Conservation (phyloP, 2,329 filamentous ascomycete species). For the Pyricularia pennisetigena region DNA sequence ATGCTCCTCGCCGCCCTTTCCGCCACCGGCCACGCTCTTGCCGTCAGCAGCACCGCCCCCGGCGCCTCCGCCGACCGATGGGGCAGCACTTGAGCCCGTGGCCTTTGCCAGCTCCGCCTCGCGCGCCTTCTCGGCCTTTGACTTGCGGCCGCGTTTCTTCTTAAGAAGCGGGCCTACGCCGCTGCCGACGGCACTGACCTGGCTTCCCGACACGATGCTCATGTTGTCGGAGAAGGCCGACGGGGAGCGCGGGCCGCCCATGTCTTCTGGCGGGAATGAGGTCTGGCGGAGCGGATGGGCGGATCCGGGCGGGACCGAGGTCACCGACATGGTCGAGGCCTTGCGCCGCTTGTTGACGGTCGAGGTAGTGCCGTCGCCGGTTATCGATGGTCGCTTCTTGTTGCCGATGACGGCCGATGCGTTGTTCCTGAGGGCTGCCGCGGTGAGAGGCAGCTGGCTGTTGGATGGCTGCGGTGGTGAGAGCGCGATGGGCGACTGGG, state of each 20-base stretch:
- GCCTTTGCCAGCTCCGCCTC: slow-evolving; percentile 32
- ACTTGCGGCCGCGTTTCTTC: slow-evolving; percentile 53
- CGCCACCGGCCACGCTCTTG: slow-evolving; percentile 17
- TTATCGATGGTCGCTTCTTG: slow-evolving; percentile 44
- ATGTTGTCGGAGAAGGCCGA: slow-evolving; percentile 54
- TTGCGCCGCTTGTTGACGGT: slow-evolving; percentile 59
- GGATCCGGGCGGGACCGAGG: slow-evolving; percentile 30
- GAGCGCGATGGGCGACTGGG: slow-evolving; percentile 38
- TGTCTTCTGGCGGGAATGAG: slow-evolving; percentile 63
- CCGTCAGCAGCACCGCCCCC: slow-evolving; percentile 24
- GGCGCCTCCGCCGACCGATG: slow-evolving; percentile 30
- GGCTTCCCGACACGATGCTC: slow-evolving; percentile 52
- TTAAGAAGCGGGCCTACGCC: slow-evolving; percentile 28
- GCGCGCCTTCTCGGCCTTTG: slow-evolving; percentile 43
- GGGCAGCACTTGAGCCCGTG: slow-evolving; percentile 13
- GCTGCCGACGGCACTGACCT: slow-evolving; percentile 33
- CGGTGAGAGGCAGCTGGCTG: slow-evolving; percentile 32
- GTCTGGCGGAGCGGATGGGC: slow-evolving; percentile 69
- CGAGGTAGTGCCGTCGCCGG: slow-evolving; percentile 24
- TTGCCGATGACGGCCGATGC: slow-evolving; percentile 3
- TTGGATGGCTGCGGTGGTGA: slow-evolving; percentile 45
- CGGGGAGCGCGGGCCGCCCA: slow-evolving; percentile 43
- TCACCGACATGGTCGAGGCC: slow-evolving; percentile 50
- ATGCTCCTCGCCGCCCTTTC: slow-evolving; percentile 42
- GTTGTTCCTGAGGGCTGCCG: background rate